Conservation (phyloP, 148 eudicot genomes). For the Talinum fruticosum region DNA sequence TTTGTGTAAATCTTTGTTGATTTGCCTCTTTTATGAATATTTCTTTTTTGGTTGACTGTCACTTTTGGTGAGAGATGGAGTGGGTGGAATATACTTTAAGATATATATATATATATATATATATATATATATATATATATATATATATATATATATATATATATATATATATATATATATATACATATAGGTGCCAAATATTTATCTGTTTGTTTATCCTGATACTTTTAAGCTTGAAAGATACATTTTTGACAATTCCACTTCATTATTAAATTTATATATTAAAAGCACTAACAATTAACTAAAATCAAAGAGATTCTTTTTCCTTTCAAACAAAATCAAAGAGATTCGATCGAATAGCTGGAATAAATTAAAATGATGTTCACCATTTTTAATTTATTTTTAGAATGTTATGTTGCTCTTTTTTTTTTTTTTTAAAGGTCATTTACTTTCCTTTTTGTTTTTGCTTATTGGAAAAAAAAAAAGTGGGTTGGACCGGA, state of each 20-base stretch:
- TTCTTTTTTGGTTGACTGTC: neutral
- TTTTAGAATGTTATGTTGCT: neutral
- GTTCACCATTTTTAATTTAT: neutral
- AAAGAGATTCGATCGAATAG: neutral
- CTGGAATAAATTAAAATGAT: neutral
- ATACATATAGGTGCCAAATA: too few relatives aligned
- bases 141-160: neutral
- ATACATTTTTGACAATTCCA: neutral
- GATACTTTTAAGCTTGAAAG: neutral
- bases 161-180: neutral
- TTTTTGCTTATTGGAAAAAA: too few relatives aligned
- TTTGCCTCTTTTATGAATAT: neutral
- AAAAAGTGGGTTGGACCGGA: too few relatives aligned
- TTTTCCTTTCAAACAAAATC: too few relatives aligned
- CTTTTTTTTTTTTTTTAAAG: constrained; percentile 2
- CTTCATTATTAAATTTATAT: too few relatives aligned
- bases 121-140: neutral
- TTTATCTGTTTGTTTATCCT: neutral
- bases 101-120: neutral
- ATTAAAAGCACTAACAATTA: neutral
- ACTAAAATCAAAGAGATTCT: neutral
- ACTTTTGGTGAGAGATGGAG: neutral
- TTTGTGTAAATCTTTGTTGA: neutral
- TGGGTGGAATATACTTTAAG: neutral
- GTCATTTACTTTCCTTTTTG: neutral